Evolutionary conservation across 2,329 filamentous ascomycete genomes (phyloP).

Genomic region (Calonectria naviculata): DNA sequence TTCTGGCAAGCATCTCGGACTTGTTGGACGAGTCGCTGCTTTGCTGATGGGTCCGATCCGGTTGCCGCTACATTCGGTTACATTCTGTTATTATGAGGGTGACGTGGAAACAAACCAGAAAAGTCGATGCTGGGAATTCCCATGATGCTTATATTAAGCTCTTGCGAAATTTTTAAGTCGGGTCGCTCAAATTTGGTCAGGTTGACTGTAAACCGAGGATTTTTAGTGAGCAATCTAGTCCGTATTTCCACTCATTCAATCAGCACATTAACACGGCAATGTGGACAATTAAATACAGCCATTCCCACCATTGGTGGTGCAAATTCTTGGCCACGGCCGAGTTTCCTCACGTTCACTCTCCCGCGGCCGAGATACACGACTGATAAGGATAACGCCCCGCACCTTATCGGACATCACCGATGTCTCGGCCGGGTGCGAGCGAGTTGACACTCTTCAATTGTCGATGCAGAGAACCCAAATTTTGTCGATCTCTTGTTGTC

Average conservation of each 20-base stretch:
- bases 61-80: background rate
- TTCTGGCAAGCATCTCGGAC: slow-evolving; percentile 8
- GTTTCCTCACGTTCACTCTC: background rate
- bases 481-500: no score
- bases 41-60: background rate
- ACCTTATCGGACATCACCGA: background rate
- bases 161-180: background rate
- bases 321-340: background rate
- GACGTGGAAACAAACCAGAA: background rate
- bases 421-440: background rate
- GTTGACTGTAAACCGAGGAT: background rate
- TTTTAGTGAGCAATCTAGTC: no score
- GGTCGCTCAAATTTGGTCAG: background rate
- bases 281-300: background rate
- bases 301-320: background rate
- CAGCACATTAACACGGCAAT: no score
- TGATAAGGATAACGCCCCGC: background rate
- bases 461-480: no score
- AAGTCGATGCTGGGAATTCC: slow-evolving; percentile 19
- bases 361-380: background rate
- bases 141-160: no score
- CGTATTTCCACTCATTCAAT: no score
- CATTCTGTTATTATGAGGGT: background rate
- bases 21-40: background rate
- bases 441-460: no score